Conservation (phyloP, 2,329 filamentous ascomycete genomes). For the Aspergillus pseudotamarii region DNA sequence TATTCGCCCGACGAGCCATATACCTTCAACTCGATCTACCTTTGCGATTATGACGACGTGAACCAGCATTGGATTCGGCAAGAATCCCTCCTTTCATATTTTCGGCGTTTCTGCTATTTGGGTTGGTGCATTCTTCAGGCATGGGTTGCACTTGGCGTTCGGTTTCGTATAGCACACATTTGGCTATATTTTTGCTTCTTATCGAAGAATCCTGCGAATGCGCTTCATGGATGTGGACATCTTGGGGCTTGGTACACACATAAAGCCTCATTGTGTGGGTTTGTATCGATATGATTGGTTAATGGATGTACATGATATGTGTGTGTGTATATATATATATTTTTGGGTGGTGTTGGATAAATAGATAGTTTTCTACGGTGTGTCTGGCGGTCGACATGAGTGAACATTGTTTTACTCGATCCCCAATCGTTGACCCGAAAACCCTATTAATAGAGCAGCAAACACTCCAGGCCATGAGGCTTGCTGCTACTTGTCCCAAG, state of each 20-base stretch:
- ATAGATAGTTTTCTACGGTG: neutral
- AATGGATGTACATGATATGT: constrained; percentile 2
- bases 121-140: constrained; percentile 1
- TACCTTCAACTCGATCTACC: neutral
- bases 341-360: neutral
- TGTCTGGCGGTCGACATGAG: neutral
- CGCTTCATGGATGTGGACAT: neutral
- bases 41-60: constrained; percentile 14
- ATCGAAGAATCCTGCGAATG: neutral
- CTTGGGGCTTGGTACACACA: neutral
- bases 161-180: constrained; percentile 1
- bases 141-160: constrained; percentile 12
- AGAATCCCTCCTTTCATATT: constrained; percentile 14
- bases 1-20: neutral
- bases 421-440: neutral
- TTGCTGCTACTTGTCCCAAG: neutral
- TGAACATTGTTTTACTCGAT: neutral
- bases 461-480: neutral
- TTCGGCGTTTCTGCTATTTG: constrained; percentile 10
- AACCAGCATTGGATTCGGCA: constrained; percentile 5
- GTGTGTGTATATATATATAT: neutral
- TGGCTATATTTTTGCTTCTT: neutral
- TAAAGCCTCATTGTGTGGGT: neutral
- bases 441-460: neutral
- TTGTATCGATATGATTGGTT: constrained; percentile 3